phyloP scores from a whole-genome alignment of 2,329 filamentous ascomycete species.

The Botryosphaeria dothidea region DNA sequence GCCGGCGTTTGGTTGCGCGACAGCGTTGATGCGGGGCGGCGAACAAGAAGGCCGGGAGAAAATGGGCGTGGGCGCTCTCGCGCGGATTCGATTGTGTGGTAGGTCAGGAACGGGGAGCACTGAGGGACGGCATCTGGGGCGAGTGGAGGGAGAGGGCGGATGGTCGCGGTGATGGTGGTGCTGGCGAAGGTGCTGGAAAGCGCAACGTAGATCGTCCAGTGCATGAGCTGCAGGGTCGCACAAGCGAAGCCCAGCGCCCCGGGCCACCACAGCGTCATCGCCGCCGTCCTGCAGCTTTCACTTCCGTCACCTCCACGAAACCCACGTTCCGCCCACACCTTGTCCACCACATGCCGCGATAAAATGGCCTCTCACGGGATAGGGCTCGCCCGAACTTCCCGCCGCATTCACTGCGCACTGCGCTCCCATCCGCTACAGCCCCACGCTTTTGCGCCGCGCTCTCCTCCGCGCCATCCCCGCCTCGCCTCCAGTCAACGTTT shows the following conservation, averaged over 20 bases:
- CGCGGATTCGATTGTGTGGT: neutral
- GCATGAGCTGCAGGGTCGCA: constrained; percentile 13
- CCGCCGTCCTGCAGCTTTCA: neutral
- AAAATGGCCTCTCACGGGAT: constrained; percentile 8
- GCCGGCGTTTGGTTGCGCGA: constrained; percentile 23
- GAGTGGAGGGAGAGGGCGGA: constrained; percentile 1
- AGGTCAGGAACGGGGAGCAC: neutral
- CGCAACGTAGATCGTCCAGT: constrained; percentile 12
- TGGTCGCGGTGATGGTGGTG: neutral
- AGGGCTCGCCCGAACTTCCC: constrained; percentile 15
- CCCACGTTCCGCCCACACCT: neutral
- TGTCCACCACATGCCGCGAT: constrained; percentile 12
- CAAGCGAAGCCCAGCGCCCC: constrained; percentile 9
- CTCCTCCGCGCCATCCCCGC: constrained; percentile 24
- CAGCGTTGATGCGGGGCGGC: neutral
- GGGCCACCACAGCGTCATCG: constrained; percentile 17
- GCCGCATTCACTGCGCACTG: neutral
- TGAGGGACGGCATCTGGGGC: neutral
- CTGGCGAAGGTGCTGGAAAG: constrained; percentile 7
- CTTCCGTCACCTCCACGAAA: neutral
- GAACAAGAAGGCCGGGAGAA: constrained; percentile 20
- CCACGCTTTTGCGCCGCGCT: constrained; percentile 19
- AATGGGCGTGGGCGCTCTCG: neutral
- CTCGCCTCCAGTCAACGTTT: constrained; percentile 18
- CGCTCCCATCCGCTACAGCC: constrained; percentile 21